A percentile compares a stretch with the other conserved stretches of the same genome.
These are phyloP conservation scores for Petunia hybrid DNA, from an alignment of 305 asterid genomes.

Conservation along the genomic window DNA sequence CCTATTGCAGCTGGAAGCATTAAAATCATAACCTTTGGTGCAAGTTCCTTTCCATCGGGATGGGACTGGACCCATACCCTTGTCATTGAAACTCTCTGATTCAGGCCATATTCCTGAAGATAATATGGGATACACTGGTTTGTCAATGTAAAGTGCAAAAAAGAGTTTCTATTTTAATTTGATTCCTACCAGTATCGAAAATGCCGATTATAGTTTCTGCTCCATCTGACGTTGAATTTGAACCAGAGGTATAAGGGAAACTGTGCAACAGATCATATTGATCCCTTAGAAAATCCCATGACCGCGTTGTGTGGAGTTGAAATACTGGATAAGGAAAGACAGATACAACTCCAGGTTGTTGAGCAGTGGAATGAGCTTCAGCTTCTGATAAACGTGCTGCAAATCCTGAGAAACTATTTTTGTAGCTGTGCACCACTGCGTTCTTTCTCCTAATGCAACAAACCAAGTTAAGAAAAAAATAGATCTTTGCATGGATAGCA, in stretches of 20 bases:
- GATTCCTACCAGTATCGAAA: constrained; percentile 56
- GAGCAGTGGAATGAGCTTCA: constrained; percentile 55
- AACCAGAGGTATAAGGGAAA: constrained; percentile 30
- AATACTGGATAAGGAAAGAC: constrained; percentile 64
- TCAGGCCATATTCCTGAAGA: constrained; percentile 77
- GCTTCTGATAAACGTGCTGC: constrained; percentile 61
- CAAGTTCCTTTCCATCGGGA: constrained; percentile 68
- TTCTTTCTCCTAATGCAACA: constrained; percentile 52
- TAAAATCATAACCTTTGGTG: constrained; percentile 57
- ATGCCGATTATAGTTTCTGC: constrained; percentile 61
- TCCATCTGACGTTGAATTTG: constrained; percentile 37
- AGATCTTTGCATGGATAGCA: not conserved
- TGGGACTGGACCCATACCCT: constrained; percentile 57
- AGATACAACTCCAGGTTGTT: constrained; percentile 61
- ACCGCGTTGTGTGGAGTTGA: constrained; percentile 68
- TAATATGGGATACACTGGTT: not conserved
- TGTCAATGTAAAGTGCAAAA: not conserved
- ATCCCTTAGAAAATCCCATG: constrained; percentile 68
- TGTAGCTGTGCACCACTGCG: constrained; percentile 53
- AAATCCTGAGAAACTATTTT: constrained; percentile 61
- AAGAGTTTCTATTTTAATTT: not conserved
- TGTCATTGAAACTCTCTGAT: constrained; percentile 61
- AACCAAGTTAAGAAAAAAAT: too few species aligned
- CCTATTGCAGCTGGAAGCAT: constrained; percentile 61
- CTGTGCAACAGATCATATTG: constrained; percentile 47